Conservation (phyloP, 192 early-diverging fungal species). For the Coemansia sp. region DNA sequence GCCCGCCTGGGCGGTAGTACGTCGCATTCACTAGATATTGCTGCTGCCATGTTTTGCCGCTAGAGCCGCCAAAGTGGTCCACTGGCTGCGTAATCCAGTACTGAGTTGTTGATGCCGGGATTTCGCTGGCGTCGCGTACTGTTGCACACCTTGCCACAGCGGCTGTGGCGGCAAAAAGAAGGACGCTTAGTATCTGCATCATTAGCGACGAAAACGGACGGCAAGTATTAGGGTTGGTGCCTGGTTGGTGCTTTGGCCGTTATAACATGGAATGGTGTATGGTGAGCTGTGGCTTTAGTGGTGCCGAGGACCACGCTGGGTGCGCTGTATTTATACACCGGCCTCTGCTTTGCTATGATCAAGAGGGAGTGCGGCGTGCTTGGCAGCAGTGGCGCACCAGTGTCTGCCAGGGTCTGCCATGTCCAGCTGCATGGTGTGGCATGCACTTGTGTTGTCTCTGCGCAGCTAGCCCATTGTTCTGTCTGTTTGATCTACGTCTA, state of each 20-base stretch:
- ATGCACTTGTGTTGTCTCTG: slow-evolving; percentile 3
- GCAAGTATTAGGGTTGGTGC: background rate
- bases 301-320: too few relatives aligned
- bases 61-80: slow-evolving; percentile 28
- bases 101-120: slow-evolving; percentile 5
- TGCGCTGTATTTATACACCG: too few relatives aligned
- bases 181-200: background rate
- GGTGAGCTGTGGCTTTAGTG: too few relatives aligned
- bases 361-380: too few relatives aligned
- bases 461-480: background rate
- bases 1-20: slow-evolving; percentile 31
- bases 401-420: too few relatives aligned
- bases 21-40: slow-evolving; percentile 41
- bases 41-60: slow-evolving; percentile 25
- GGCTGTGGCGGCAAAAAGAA: background rate
- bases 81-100: slow-evolving; percentile 37
- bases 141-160: background rate
- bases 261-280: too few relatives aligned
- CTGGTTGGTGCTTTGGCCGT: too few relatives aligned
- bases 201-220: background rate
- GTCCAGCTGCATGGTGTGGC: too few relatives aligned
- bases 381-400: too few relatives aligned
- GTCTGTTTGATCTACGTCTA: background rate
- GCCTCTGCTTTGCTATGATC: too few relatives aligned
- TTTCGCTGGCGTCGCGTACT: background rate